Base-by-base conservation (phyloP, 2,329 filamentous ascomycete genomes). In the Fusarium chuoi region DNA sequence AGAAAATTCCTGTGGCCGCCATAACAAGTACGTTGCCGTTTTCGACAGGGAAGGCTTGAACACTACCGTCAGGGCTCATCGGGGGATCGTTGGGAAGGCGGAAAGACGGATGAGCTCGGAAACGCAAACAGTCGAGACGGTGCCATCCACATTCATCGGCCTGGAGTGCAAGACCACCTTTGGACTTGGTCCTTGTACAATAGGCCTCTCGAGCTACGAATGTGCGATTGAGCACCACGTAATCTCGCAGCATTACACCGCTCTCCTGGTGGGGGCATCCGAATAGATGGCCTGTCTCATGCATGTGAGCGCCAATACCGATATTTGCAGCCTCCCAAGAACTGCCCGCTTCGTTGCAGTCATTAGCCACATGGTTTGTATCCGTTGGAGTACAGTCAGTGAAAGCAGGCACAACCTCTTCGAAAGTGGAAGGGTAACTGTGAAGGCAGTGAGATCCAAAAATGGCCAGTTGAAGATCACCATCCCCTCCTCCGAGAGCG, bases 271-370 rank as follows among this genome's bases (percentile, higher is more conserved):
- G 94, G 15, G 94, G 94, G 75, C 94, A 97, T 56, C 96, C 96
- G 75, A 98, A 93, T 28, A 98, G 83, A 83, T 97, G 96, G 7
- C 96, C 96, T 2, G 93, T 93, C 82, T 98, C 95, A 81, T 97
- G 96, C 54, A 98, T 83, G 82, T 98, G 96, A 15, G 94, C 95
- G 13, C 96, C 96, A 73, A 98, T 97, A 36, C 95, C 95, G 69
- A 98, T 93, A 77, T 96, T 97, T 33, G 94, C 95, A n/a, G 95
- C 91, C 81, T 98, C 96, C 96, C 96, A 98, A 52, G 91, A 96
- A 79, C 94, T 97, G 30, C 95, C 95, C 12, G 92, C 92, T 75
- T 98, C 94, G 76, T 93, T 93, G 81, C 91, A 94, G 80, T 97
- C 94, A 78, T 98, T 98, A 22, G 93, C 93, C 42, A 98, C 91